Percentiles rank a stretch among this genome's conserved stretches.
Evolutionary conservation across 495 filamentous ascomycete genomes (phyloP).

Genomic region (Extremus antarcticus): DNA sequence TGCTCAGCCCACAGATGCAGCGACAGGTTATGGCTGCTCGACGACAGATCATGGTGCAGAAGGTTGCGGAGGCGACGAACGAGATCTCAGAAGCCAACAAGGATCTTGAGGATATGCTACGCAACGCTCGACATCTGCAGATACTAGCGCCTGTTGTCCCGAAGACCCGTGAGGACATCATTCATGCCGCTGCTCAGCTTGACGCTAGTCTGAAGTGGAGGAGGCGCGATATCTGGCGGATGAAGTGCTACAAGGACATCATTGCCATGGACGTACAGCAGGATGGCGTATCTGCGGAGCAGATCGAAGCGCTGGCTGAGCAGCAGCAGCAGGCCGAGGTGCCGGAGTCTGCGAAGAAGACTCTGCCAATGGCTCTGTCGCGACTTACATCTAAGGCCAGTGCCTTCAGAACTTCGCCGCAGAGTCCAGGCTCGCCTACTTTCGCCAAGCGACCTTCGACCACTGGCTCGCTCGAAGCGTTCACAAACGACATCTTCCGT

Average conservation of each 20-base stretch:
- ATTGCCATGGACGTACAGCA: constrained; percentile 75
- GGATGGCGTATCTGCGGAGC: constrained; percentile 35
- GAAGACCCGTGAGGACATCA: constrained; percentile 73
- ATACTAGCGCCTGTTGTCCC: constrained; percentile 80
- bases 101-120: constrained; percentile 67
- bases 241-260: constrained; percentile 84
- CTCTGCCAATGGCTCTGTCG: constrained; percentile 12
- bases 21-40: constrained; percentile 73
- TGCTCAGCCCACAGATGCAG: constrained; percentile 68
- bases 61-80: constrained; percentile 74
- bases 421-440: constrained; percentile 14
- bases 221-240: constrained; percentile 83
- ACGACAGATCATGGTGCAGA: constrained; percentile 67
- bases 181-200: constrained; percentile 73
- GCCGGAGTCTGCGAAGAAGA: constrained; percentile 27
- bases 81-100: constrained; percentile 61
- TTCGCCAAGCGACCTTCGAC: constrained; percentile 7
- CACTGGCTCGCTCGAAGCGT: constrained; percentile 9
- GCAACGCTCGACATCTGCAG: constrained; percentile 87
- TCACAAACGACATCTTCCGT: constrained; percentile 14
- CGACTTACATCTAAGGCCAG: constrained; percentile 27
- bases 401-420: constrained; percentile 8
- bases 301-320: constrained; percentile 13
- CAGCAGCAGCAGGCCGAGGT: constrained; percentile 16
- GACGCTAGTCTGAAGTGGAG: constrained; percentile 88